These are phyloP conservation scores for Neonectria coccinea DNA, from an alignment of 2,329 filamentous ascomycete species.

Conservation along the genomic window DNA sequence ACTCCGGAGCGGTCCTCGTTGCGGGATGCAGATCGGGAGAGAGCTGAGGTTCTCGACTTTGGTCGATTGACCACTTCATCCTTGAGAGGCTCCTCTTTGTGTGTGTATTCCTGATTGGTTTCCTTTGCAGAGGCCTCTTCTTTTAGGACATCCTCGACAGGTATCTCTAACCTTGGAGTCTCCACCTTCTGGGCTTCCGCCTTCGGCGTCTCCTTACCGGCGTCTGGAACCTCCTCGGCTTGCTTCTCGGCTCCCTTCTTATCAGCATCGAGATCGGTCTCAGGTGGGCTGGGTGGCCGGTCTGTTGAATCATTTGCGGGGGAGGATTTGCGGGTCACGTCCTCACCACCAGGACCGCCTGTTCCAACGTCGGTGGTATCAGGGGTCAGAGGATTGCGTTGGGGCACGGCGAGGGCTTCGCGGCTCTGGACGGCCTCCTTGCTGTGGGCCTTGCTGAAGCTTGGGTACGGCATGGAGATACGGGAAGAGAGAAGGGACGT, in stretches of 20 bases:
- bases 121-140: constrained; percentile 46
- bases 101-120: constrained; percentile 23
- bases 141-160: constrained; percentile 22
- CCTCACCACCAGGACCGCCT: constrained; percentile 36
- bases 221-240: constrained; percentile 43
- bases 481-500: constrained; percentile 53
- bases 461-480: constrained; percentile 77
- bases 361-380: constrained; percentile 76
- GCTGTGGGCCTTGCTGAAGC: constrained; percentile 90
- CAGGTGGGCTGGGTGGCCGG: constrained; percentile 72
- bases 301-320: constrained; percentile 55
- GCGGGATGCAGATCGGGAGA: constrained; percentile 59
- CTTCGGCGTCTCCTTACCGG: constrained; percentile 35
- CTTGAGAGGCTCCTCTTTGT: constrained; percentile 30
- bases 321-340: constrained; percentile 27
- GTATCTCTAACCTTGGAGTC: constrained; percentile 17
- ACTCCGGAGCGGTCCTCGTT: constrained; percentile 64
- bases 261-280: constrained; percentile 68
- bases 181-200: constrained; percentile 45
- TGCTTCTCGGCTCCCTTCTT: constrained; percentile 43
- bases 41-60: constrained; percentile 58
- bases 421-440: constrained; percentile 82
- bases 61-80: constrained; percentile 51
- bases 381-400: constrained; percentile 66
- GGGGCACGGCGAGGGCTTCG: constrained; percentile 59